Base-by-base conservation (phyloP, 2,329 filamentous ascomycete species). In the Clarireedia paspali region DNA sequence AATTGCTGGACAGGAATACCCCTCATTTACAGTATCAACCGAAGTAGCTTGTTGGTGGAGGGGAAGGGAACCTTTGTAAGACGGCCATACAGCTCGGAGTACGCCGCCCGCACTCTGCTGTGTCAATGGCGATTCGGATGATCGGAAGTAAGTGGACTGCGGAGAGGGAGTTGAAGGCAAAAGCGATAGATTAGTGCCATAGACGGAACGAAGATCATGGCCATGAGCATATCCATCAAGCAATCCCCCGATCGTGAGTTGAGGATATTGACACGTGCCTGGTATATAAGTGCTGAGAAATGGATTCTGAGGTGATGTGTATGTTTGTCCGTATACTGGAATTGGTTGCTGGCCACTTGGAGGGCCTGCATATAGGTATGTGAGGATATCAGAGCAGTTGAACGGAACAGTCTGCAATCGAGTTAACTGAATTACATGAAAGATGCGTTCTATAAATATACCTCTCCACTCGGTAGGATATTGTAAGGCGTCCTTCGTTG, bases 401-500 rank as follows among this genome's bases (percentile, higher is more conserved):
- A 70, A 73, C n/a, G 63, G 61, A 66, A 71, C 62, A 34, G 70
- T 68, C 71, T 72, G 12, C 7, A 14, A 30, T n/a, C 3, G 5
- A 47, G 34, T n/a, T 6, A 6, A 47, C 40, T 14, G 9, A 12
- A n/a, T 15, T 24, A 27, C 4, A 14, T 36, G 4, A 23, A 3
- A 12, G 27, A 2, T 12, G 23, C 17, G 50, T 9, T 12, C 10
- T 23, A 9, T 5, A 15, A 17, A 42, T 57, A 20, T 56, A 71
- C 71, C 63, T 73, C 71, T 23, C 71, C 71, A 1, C 68, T 70
- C 0, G 71, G 70, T 14, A 72, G 61, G 40, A 73, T 69, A 38
- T 72, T 72, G 56, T 73, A 73, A 1, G 71, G 70, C 1, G 71
- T 66, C 4, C 71, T 66, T 10, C 71, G 62, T 52, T 73, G 71